These are phyloP conservation scores for Phialemonium atrogriseum DNA, from an alignment of 2,329 filamentous ascomycete genomes.

Conservation along the genomic window DNA sequence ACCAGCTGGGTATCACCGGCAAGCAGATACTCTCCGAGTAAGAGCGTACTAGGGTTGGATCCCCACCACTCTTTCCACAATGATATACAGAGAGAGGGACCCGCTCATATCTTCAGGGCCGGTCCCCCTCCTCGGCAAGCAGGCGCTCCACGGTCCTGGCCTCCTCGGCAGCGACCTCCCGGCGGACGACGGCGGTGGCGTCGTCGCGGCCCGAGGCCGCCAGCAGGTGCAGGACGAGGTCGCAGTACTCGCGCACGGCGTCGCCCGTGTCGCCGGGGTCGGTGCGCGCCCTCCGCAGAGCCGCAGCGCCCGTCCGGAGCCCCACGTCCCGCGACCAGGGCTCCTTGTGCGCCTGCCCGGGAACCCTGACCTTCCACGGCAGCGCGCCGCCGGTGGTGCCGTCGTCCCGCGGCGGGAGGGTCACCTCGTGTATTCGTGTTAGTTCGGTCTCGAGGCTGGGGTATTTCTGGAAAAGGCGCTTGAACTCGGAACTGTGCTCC, in stretches of 20 bases:
- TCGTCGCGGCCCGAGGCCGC: constrained; percentile 20
- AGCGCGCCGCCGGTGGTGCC: constrained; percentile 8
- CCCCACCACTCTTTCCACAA: too few species aligned
- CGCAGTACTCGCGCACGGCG: constrained; percentile 52
- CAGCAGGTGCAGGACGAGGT: constrained; percentile 44
- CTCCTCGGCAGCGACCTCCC: constrained; percentile 38
- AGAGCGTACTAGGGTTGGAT: too few species aligned
- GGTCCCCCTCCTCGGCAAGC: constrained; percentile 31
- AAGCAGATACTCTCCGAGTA: too few species aligned
- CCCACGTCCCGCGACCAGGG: constrained; percentile 52
- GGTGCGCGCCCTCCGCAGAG: constrained; percentile 40
- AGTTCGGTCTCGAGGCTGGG: constrained; percentile 40
- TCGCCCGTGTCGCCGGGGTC: constrained; percentile 47
- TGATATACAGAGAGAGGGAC: too few species aligned
- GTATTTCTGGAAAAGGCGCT: constrained; percentile 43
- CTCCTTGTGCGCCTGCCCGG: constrained; percentile 25
- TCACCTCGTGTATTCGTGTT: constrained; percentile 39
- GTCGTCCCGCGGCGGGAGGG: constrained; percentile 30
- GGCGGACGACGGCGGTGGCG: constrained; percentile 29
- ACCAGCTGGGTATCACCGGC: too few species aligned
- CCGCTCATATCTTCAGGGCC: too few species aligned
- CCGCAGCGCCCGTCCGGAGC: constrained; percentile 44
- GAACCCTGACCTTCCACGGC: constrained; percentile 11
- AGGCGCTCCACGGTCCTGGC: constrained; percentile 40
- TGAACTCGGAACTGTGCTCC: constrained; percentile 40